phyloP scores from a whole-genome alignment of 192 early-diverging fungal genomes.

The Endogone sp. region DNA sequence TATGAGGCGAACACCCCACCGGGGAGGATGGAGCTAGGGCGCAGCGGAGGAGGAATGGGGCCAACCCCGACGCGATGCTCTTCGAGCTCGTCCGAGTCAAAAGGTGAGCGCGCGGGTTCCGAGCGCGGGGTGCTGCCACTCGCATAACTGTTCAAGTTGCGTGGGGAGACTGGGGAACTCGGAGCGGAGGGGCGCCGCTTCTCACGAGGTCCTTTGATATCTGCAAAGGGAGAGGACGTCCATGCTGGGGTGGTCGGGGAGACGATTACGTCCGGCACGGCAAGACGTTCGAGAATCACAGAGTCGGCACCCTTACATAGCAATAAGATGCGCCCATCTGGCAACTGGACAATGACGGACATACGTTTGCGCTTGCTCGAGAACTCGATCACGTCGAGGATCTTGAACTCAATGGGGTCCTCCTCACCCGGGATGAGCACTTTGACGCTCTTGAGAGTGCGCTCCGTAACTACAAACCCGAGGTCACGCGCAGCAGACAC shows the following conservation, averaged over 20 bases:
- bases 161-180: too few relatives aligned
- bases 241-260: slow-evolving; percentile 6
- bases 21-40: background rate
- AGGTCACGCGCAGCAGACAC: slow-evolving; percentile 74
- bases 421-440: slow-evolving; percentile 7
- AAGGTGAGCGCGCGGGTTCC: slow-evolving; percentile 11
- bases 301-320: slow-evolving; percentile 93
- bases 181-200: too few relatives aligned
- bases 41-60: slow-evolving; percentile 1
- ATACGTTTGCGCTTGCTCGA: slow-evolving; percentile 85
- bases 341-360: slow-evolving; percentile 71
- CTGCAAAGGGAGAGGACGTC: too few relatives aligned
- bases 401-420: slow-evolving; percentile 38
- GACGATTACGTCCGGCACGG: slow-evolving; percentile 1
- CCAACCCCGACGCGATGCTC: too few relatives aligned
- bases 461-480: slow-evolving; percentile 63
- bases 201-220: slow-evolving; percentile 6
- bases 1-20: background rate
- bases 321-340: slow-evolving; percentile 71
- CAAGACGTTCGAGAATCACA: slow-evolving; percentile 67
- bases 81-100: slow-evolving; percentile 16
- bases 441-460: slow-evolving; percentile 31
- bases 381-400: slow-evolving; percentile 83
- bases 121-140: slow-evolving; percentile 6
- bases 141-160: too few relatives aligned